Evolutionary conservation across 495 filamentous ascomycete species (phyloP).

Genomic region (Darksidea phi): DNA sequence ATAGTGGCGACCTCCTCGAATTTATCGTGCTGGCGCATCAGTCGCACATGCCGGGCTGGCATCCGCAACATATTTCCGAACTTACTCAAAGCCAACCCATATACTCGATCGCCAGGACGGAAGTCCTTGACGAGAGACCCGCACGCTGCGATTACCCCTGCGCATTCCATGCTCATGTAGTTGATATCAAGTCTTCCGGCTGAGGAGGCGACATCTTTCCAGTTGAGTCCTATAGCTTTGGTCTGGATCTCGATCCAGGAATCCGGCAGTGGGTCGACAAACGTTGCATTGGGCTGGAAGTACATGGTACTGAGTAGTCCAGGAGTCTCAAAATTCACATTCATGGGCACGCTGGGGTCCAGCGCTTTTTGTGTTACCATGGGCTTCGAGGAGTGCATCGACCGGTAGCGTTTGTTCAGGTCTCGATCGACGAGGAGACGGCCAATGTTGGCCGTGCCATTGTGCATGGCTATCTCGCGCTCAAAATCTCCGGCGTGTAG

Average conservation of each 20-base stretch:
- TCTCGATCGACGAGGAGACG: background rate
- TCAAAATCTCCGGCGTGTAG: background rate
- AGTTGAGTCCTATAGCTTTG: constrained; percentile 26
- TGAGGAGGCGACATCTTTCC: constrained; percentile 20
- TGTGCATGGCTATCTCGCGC: background rate
- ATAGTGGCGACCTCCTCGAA: constrained; percentile 57
- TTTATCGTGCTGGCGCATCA: constrained; percentile 49
- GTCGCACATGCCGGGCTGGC: constrained; percentile 2
- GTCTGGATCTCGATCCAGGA: constrained; percentile 27
- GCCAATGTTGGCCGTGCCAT: background rate
- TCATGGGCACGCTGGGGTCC: background rate
- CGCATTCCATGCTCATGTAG: constrained; percentile 6
- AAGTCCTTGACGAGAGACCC: constrained; percentile 37
- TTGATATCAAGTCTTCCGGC: constrained; percentile 15
- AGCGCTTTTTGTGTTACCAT: background rate
- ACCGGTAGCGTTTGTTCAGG: background rate
- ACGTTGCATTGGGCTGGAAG: constrained; percentile 7
- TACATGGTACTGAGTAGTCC: constrained; percentile 25
- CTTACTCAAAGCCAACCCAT: constrained; percentile 31
- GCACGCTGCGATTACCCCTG: constrained; percentile 7
- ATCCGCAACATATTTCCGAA: constrained; percentile 19
- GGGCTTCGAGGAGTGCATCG: background rate
- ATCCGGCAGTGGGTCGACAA: constrained; percentile 7
- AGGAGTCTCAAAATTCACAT: constrained; percentile 12
- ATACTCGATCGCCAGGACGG: constrained; percentile 40